Base-by-base conservation (phyloP, 129 eudicot species). In the Helianthus tuberosus region DNA sequence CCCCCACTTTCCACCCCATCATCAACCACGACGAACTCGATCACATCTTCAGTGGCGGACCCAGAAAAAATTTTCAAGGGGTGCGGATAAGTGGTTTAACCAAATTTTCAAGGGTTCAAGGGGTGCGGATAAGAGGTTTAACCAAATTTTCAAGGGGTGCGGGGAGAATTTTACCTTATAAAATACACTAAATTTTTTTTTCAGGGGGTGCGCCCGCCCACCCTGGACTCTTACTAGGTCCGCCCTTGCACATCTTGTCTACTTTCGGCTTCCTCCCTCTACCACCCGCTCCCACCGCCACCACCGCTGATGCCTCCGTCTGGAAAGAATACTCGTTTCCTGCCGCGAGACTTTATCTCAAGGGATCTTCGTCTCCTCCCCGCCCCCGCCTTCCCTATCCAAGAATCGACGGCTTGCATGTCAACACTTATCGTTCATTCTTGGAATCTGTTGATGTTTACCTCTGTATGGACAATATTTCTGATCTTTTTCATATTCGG, bases 401-500 rank as follows among this genome's bases (percentile, higher is more conserved):
- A 8, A 82, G 78, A 61, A 79, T 86, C 23, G 90, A 82, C 61
- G 90, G 87, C 16, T 77, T 86, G 15, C 90, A 86, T 75, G 54
- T 79, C 58, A 49, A 41, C 43, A 82, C 85, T 8, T 86, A 86
- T 12, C 71, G 65, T 0, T 51, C 70, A 1, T 86, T 86, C 69
- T 59, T 86, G 44, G 81, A 82, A 16, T 67, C 83, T 66, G 11
- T 86, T 17, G 70, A 72, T 48, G 76, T 72, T 36, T 82, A 86
- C 60, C 85, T 86, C 36, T 15, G n/a, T 14, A 76, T 61, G 83
- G 47, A 53, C 67, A 73, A 86, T 16, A 50, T 82, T 5, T 73
- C 90, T 51, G 80, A 82, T 58, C 80, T 82, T 61, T 86, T 86
- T 60, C 90, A 82, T 51, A 43, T 86, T 43, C 79, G 90, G 90